Base-by-base conservation (phyloP, 2,329 filamentous ascomycete genomes). In the Fusarium austroafricanum region DNA sequence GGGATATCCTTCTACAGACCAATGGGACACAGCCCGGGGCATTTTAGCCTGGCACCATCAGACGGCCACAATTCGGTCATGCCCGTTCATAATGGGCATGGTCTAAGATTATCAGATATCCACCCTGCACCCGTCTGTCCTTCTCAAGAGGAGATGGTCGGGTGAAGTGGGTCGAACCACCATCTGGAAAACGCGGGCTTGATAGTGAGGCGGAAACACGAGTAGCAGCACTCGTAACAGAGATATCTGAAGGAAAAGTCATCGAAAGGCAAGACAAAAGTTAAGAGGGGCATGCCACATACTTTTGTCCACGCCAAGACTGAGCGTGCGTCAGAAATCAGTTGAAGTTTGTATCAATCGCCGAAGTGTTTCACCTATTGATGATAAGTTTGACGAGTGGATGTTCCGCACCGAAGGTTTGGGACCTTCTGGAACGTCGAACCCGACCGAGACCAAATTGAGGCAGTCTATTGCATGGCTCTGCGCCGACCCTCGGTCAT, bases 21-120 rank as follows among this genome's bases (percentile, higher is more conserved):
- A 79, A 79, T 78, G 57, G 75, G 75, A 71, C 68, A 29, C 23
- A 33, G 62, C 33, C 75, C 75, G 71, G 56, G 28, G 8, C 40
- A 44, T 37, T 51, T 63, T 68, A 65, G 71, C 61, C 52, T 66
- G 46, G 49, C 35, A 58, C 57, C 49, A 45, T 61, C 38, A 46
- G 31, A 29, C 63, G 68, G 70, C 53, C 62, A 74, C 59, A 74
- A 71, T 70, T 74, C 68, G 71, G 70, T 54, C 54, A 46, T 61
- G 68, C 57, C 57, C 58, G 53, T 69, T 73, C 71, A 71, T 65
- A 73, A 72, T 44, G 46, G 53, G 66, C 57, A 60, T 60, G 56
- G 53, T 38, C 61, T 38, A 40, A 42, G 60, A 65, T 65, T 67
- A 63, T 67, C 61, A 56, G 18, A 52, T 65, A 55, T 59, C 68